Evolutionary conservation across 305 asterid genomes (phyloP).

Genomic region (Striga hermonthica): DNA sequence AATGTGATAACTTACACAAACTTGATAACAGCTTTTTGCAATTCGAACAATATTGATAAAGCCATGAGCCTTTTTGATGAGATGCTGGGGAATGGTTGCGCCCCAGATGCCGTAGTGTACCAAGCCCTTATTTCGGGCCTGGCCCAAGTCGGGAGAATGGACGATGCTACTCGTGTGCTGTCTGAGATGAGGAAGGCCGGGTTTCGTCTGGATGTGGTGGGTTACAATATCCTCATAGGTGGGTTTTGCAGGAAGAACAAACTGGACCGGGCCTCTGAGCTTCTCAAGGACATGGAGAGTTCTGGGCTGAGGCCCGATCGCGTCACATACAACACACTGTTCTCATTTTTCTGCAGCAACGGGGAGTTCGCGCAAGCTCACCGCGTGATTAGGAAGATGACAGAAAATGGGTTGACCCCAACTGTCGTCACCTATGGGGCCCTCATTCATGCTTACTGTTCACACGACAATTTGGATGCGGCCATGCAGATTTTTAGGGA

Average conservation of each 20-base stretch:
- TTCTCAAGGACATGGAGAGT: constrained; percentile 58
- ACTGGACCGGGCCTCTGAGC: constrained; percentile 52
- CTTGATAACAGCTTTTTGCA: constrained; percentile 73
- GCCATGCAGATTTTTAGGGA: constrained; percentile 62
- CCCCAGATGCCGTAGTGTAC: constrained; percentile 64
- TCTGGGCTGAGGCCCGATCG: constrained; percentile 64
- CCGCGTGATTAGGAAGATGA: constrained; percentile 55
- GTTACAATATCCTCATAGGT: constrained; percentile 67
- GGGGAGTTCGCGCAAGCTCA: constrained; percentile 58
- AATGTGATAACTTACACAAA: constrained; percentile 54
- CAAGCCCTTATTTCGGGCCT: constrained; percentile 74
- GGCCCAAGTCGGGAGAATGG: constrained; percentile 61
- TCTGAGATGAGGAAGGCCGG: constrained; percentile 67
- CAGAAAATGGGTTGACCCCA: constrained; percentile 54
- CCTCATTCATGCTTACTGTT: constrained; percentile 63
- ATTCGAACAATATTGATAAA: constrained; percentile 61
- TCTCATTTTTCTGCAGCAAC: constrained; percentile 57
- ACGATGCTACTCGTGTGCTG: constrained; percentile 55
- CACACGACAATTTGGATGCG: constrained; percentile 42
- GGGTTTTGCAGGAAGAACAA: constrained; percentile 73
- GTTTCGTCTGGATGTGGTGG: constrained; percentile 49
- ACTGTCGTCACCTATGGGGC: constrained; percentile 73
- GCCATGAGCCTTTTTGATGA: constrained; percentile 65
- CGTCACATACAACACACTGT: constrained; percentile 67
- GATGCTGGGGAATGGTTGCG: constrained; percentile 52